Base-by-base conservation (phyloP, 176 grass and related monocot genomes). In the Alloteropsis semialata region DNA sequence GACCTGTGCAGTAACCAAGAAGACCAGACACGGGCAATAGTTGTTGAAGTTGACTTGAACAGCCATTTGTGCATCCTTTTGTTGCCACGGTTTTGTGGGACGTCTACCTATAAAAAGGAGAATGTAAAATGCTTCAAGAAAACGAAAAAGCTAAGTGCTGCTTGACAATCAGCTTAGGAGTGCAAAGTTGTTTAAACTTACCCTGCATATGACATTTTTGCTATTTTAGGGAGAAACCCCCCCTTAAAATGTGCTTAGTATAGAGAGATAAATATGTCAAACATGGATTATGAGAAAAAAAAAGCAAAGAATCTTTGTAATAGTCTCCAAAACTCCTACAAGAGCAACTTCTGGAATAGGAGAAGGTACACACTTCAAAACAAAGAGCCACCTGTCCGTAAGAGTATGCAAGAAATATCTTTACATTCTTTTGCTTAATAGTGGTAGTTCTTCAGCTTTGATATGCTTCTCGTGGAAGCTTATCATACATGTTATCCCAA, bases 1-100 rank as follows among this genome's bases (percentile, higher is more conserved):
- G 88, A 93, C 30, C 42, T 84, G 68, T 95, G 92, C 22, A 98
- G 90, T 73, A 95, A 89, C 92, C 90, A 98, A 50, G 96, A 95
- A 58, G 92, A 98, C 96, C 96, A 98, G 83, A 98, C 87, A 48
- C 96, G 81, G 51, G 89, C 41, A 7, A 98, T 93, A 62, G 82
- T 89, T 34, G 90, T 95, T 67, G 89, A 88, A 78, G 91, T 95
- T 58, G 96, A 95, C 27, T 77, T 92, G 84, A 98, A 98, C 76
- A 88, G 79, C 96, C 92, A 95, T 34, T 77, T 90, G 51, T 69
- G 89, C 77, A 93, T 95, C 67, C 53, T 80, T 19, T 89, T 84
- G 66, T 80, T 95, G 69, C 92, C 96, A 44, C 86, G 91, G 72
- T 95, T 95, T 81, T 87, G 86, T 69, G 92, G 96, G 49, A 75